Conservation (phyloP, 2,329 filamentous ascomycete species). For the Exophiala spinifera region DNA sequence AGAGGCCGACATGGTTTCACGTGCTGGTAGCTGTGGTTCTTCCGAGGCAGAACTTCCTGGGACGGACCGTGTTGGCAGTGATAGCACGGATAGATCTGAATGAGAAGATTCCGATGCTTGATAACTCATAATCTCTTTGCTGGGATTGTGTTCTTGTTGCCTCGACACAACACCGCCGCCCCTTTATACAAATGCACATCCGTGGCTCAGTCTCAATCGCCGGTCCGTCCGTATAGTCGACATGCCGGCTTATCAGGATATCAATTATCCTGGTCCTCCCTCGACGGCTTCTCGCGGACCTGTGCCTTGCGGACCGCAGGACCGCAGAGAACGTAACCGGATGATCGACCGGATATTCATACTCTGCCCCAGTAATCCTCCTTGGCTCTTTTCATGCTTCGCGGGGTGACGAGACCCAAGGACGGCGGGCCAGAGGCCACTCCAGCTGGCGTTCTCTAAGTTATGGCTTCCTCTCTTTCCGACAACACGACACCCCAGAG, state of each 20-base stretch:
- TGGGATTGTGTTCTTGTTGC: not conserved
- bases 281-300: too few relatives aligned
- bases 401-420: not conserved
- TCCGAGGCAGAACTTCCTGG: not conserved
- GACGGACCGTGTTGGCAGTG: not conserved
- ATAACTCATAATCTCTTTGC: not conserved
- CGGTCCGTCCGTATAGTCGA: not conserved
- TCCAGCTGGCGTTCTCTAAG: too few relatives aligned
- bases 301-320: too few relatives aligned
- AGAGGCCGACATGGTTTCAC: not conserved
- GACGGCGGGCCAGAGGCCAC: too few relatives aligned
- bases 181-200: not conserved
- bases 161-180: not conserved
- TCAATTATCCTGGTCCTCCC: not conserved
- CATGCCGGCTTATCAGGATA: not conserved
- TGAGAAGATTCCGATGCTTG: not conserved
- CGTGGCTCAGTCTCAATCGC: not conserved
- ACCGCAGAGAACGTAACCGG: not conserved
- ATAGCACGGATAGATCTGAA: conserved; percentile 1
- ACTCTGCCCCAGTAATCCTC: not conserved
- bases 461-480: too few relatives aligned
- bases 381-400: not conserved
- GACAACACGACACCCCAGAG: too few relatives aligned
- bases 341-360: not conserved
- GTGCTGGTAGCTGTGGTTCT: not conserved